Conservation (phyloP, 2,329 filamentous ascomycete genomes). For the Penicillium sp. region DNA sequence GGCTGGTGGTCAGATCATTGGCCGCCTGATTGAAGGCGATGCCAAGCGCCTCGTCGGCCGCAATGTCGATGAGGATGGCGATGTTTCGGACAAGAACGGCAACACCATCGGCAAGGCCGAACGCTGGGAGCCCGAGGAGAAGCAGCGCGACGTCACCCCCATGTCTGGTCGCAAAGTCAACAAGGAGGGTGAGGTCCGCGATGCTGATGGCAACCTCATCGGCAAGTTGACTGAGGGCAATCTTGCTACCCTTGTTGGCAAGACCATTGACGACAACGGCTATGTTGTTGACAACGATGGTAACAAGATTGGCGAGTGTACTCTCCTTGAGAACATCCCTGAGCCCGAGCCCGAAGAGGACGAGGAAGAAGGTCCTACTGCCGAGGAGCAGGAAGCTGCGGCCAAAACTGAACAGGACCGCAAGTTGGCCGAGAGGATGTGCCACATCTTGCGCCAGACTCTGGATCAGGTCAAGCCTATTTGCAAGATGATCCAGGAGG, state of each 20-base stretch:
- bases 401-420: slow-evolving; percentile 62
- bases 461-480: slow-evolving; percentile 80
- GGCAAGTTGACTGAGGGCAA: slow-evolving; percentile 46
- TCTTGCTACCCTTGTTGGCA: slow-evolving; percentile 40
- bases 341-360: slow-evolving; percentile 40
- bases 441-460: slow-evolving; percentile 66
- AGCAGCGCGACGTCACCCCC: slow-evolving; percentile 54
- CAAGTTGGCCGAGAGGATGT: slow-evolving; percentile 74
- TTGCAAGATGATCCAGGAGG: slow-evolving; percentile 78
- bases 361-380: slow-evolving; percentile 25
- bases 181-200: slow-evolving; percentile 48
- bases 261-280: slow-evolving; percentile 47
- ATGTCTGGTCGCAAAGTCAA: slow-evolving; percentile 55
- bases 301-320: slow-evolving; percentile 61
- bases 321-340: slow-evolving; percentile 56
- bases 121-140: slow-evolving; percentile 60
- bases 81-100: slow-evolving; percentile 63
- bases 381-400: slow-evolving; percentile 51
- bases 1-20: slow-evolving; percentile 44
- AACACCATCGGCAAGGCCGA: slow-evolving; percentile 65
- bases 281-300: slow-evolving; percentile 56
- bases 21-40: slow-evolving; percentile 61
- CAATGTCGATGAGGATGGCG: slow-evolving; percentile 63
- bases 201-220: slow-evolving; percentile 45
- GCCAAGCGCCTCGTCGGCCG: slow-evolving; percentile 61